These are phyloP conservation scores for Orbilia oligospora DNA, from an alignment of 2,329 filamentous ascomycete species.

Conservation along the genomic window DNA sequence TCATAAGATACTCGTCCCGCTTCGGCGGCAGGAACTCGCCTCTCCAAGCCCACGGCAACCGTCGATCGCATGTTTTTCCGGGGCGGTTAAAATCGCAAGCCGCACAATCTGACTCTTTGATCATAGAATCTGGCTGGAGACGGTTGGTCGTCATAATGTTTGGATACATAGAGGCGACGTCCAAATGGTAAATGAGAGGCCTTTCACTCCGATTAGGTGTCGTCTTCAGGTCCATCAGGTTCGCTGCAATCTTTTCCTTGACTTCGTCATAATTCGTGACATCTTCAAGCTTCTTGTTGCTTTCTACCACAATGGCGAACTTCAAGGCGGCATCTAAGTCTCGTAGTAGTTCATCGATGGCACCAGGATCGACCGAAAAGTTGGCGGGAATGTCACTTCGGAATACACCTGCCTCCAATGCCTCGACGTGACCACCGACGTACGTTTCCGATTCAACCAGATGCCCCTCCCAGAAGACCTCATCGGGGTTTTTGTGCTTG, in stretches of 20 bases:
- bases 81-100: conserved; percentile 98
- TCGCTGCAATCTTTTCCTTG: conserved; percentile 82
- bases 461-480: conserved; percentile 97
- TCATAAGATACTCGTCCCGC: conserved; percentile 99
- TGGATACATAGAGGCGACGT: conserved; percentile 99
- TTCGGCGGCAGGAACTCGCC: conserved; percentile 97
- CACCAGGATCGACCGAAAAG: conserved; percentile 88
- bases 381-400: conserved; percentile 94
- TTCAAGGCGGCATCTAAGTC: conserved; percentile 90
- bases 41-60: conserved; percentile 97
- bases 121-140: conserved; percentile 98
- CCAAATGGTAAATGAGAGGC: conserved; percentile 96
- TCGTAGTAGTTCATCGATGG: conserved; percentile 86
- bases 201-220: conserved; percentile 87
- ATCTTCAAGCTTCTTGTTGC: conserved; percentile 84
- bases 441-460: conserved; percentile 97
- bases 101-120: conserved; percentile 93
- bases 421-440: conserved; percentile 97
- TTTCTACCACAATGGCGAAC: conserved; percentile 88
- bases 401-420: conserved; percentile 98
- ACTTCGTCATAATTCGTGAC: conserved; percentile 87
- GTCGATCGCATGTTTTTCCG: conserved; percentile 94
- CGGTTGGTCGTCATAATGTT: conserved; percentile 99
- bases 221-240: conserved; percentile 79
- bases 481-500: conserved; percentile 91